Evolutionary conservation across 768 basidiomycete species (phyloP).

Genomic region (Russula brevipes): DNA sequence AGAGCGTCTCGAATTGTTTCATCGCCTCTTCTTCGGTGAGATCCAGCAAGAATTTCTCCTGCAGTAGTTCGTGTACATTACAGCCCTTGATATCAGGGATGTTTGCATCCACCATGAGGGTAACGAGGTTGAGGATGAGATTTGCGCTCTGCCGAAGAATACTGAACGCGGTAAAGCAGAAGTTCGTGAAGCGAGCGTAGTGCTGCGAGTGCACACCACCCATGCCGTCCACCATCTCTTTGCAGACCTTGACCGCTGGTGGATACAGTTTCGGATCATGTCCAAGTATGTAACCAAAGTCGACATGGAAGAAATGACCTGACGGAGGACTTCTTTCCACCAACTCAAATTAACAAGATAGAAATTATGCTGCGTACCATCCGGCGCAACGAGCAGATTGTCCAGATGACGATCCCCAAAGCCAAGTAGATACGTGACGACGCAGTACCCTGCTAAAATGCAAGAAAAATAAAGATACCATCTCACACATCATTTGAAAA

Average conservation of each 20-base stretch:
- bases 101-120: slow-evolving; percentile 96
- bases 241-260: slow-evolving; percentile 96
- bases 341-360: not conserved
- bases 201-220: slow-evolving; percentile 96
- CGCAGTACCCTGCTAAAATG: slow-evolving; percentile 86
- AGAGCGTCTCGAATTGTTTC: slow-evolving; percentile 87
- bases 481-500: not conserved
- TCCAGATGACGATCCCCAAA: slow-evolving; percentile 97
- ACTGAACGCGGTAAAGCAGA: slow-evolving; percentile 97
- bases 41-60: slow-evolving; percentile 94
- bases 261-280: slow-evolving; percentile 97
- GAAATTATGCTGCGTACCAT: slow-evolving; percentile 48
- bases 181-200: slow-evolving; percentile 91
- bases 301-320: slow-evolving; percentile 98
- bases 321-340: not conserved
- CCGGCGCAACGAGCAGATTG: slow-evolving; percentile 87
- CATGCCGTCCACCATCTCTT: slow-evolving; percentile 99
- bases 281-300: slow-evolving; percentile 97
- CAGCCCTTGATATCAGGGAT: slow-evolving; percentile 96
- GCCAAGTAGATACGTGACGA: slow-evolving; percentile 92
- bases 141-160: slow-evolving; percentile 96
- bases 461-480: not conserved
- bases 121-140: slow-evolving; percentile 91
- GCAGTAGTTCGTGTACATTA: slow-evolving; percentile 82
- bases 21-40: slow-evolving; percentile 96